Percentiles rank a stretch among this genome's conserved stretches.
Conservation (phyloP, 495 filamentous ascomycete species). For the Podospora didyma region DNA sequence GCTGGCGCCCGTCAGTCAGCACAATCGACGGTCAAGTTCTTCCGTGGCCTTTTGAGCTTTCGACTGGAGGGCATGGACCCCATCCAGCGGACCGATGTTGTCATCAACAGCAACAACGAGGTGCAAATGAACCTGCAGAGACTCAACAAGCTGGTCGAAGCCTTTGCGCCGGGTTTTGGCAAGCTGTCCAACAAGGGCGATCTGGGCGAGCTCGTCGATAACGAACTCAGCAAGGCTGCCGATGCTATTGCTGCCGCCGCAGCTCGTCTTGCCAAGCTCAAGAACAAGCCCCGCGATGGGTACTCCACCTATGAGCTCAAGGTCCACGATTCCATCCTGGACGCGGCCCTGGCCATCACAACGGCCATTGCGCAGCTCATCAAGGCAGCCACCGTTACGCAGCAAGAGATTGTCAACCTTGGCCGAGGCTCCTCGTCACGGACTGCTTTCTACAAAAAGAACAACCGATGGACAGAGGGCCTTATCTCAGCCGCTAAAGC, state of each 20-base stretch:
- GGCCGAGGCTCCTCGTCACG: slow-evolving; percentile 82
- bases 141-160: slow-evolving; percentile 86
- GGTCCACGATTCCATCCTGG: slow-evolving; percentile 91
- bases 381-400: slow-evolving; percentile 89
- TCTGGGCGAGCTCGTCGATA: slow-evolving; percentile 88
- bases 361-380: slow-evolving; percentile 93
- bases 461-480: slow-evolving; percentile 94
- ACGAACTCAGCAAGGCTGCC: slow-evolving; percentile 88
- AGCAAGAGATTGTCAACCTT: slow-evolving; percentile 96
- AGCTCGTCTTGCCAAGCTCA: slow-evolving; percentile 80
- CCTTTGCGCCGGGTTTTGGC: slow-evolving; percentile 78
- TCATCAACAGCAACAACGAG: slow-evolving; percentile 94
- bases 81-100: slow-evolving; percentile 86
- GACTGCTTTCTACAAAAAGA: slow-evolving; percentile 99
- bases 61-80: slow-evolving; percentile 83
- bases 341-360: slow-evolving; percentile 93
- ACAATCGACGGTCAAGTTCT: slow-evolving; percentile 87
- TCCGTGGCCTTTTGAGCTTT: slow-evolving; percentile 91
- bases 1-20: slow-evolving; percentile 80
- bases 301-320: slow-evolving; percentile 96
- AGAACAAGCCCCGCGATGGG: slow-evolving; percentile 87
- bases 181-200: slow-evolving; percentile 81
- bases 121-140: slow-evolving; percentile 87
- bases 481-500: slow-evolving; percentile 96
- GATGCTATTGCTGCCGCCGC: slow-evolving; percentile 92